Evolutionary conservation across 108 stramenopile genomes (phyloP), one percentile per base, ranked within the genome.

Genomic region (Cyclotella atomus): DNA sequence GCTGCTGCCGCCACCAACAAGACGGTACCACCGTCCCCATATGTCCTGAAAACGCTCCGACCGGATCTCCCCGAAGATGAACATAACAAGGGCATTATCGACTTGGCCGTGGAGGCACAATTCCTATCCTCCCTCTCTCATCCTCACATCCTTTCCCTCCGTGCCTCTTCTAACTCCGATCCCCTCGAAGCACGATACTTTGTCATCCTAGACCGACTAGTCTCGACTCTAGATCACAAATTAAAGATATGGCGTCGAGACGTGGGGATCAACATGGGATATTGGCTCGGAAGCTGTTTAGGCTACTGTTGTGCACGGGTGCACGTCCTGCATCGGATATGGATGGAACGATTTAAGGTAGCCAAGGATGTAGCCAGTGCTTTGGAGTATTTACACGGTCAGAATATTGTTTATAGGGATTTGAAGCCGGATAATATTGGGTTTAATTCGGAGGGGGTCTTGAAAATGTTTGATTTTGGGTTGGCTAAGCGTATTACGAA

Each of bases 381-480:
- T 0, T 81, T 95, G 49, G 72, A 91, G 38, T 92, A 93, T 83
- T 82, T 95, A 24, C 94, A 95, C 68, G 30, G 56, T 36, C 75
- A 88, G 25, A 68, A 69, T 29, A 91, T 95, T 54, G 84, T 91
- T 1, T 95, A 93, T 60, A 73, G 94, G 29, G 94, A 95, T 84
- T 61, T 88, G 63, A 85, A 77, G 71, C 73, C 82, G 12, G 88
- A 89, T 49, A 88, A 91, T 64, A 67, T 89, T 57, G 94, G 94
- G 33, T 89, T 94, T 29, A 85, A 90, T 68, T 64, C 77, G 6
- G 60, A 75, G 33, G 88, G 88, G 47, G 71, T 61, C 19, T 47
- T 94, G 34, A 91, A 94, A 73, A 73, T 92, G 34, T 94, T 94
- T 74, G 93, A 94, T 65, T 94, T 94, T 81, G 93, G 93, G 25